Percentiles rank a stretch among this genome's conserved stretches.
These are phyloP conservation scores for Linderina pennispora DNA, from an alignment of 192 early-diverging fungal genomes.

Conservation along the genomic window DNA sequence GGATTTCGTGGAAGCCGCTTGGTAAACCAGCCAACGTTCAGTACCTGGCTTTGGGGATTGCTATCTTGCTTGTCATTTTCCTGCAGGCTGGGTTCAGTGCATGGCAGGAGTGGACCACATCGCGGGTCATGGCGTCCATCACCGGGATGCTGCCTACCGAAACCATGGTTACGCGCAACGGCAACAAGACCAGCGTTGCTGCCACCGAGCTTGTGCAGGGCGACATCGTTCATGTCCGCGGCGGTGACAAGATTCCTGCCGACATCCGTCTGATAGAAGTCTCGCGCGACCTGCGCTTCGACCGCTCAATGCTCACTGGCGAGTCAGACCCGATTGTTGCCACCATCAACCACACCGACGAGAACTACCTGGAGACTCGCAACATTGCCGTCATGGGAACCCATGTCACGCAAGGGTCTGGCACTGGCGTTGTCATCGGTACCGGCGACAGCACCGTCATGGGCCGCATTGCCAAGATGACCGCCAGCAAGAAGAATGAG, in stretches of 20 bases:
- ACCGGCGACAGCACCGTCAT: conserved; percentile 67
- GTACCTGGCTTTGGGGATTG: conserved; percentile 44
- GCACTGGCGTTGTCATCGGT: conserved; percentile 60
- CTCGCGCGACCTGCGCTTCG: conserved; percentile 67
- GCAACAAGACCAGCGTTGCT: too few relatives aligned
- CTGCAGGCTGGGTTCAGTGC: conserved; percentile 54
- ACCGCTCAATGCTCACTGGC: conserved; percentile 77
- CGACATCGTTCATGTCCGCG: conserved; percentile 52
- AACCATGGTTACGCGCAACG: conserved; percentile 58
- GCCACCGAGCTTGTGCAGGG: too few relatives aligned
- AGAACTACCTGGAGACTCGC: conserved; percentile 59
- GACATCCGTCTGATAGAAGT: conserved; percentile 59
- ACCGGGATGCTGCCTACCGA: conserved; percentile 53
- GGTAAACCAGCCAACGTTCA: conserved; percentile 23
- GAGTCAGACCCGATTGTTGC: conserved; percentile 61
- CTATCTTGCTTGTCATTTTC: conserved; percentile 51
- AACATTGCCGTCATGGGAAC: conserved; percentile 70
- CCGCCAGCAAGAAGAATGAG: too few relatives aligned
- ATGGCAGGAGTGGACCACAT: conserved; percentile 53
- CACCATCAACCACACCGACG: conserved; percentile 53
- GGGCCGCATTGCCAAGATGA: too few relatives aligned
- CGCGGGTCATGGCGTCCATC: conserved; percentile 57
- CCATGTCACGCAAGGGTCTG: conserved; percentile 55
- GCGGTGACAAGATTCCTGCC: conserved; percentile 67
- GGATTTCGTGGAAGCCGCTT: conserved; percentile 49